Evolutionary conservation across 2,329 filamentous ascomycete genomes (phyloP).

Genomic region (Fusarium citri): DNA sequence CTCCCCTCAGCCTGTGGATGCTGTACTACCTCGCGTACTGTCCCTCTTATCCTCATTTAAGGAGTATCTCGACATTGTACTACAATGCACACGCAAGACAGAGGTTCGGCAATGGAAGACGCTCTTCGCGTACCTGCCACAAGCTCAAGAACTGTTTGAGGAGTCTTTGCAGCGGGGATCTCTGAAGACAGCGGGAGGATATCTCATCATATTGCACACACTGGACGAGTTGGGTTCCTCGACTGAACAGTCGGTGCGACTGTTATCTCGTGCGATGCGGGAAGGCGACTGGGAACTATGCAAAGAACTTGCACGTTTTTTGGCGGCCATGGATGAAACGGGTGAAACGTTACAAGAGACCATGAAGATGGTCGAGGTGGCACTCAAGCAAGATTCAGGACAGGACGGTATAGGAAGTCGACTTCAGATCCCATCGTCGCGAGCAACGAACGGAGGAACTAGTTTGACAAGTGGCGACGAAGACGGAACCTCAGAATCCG

Average conservation of each 20-base stretch:
- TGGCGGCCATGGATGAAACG: slow-evolving; percentile 90
- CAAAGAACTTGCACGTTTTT: slow-evolving; percentile 92
- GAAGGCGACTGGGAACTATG: slow-evolving; percentile 96
- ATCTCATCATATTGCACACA: slow-evolving; percentile 93
- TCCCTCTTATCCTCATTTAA: slow-evolving; percentile 78
- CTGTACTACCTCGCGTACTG: slow-evolving; percentile 72
- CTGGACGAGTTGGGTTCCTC: slow-evolving; percentile 76
- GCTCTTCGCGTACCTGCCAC: slow-evolving; percentile 89
- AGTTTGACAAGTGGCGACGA: slow-evolving; percentile 49
- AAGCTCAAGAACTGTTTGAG: slow-evolving; percentile 92
- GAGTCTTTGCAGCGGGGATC: slow-evolving; percentile 86
- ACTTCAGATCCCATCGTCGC: slow-evolving; percentile 50
- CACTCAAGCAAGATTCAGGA: slow-evolving; percentile 47
- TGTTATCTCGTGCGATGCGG: slow-evolving; percentile 83
- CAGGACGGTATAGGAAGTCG: slow-evolving; percentile 46
- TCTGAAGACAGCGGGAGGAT: slow-evolving; percentile 94
- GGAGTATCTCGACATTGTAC: slow-evolving; percentile 92
- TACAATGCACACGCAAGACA: slow-evolving; percentile 97
- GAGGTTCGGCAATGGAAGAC: slow-evolving; percentile 96
- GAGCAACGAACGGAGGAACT: slow-evolving; percentile 48
- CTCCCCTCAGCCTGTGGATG: slow-evolving; percentile 69
- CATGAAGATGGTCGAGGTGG: slow-evolving; percentile 69
- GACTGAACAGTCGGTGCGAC: slow-evolving; percentile 81
- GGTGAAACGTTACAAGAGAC: slow-evolving; percentile 82
- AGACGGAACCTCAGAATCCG: slow-evolving; percentile 52